Conservation (phyloP, 306 rosid species). For the Nissolia schottii region DNA sequence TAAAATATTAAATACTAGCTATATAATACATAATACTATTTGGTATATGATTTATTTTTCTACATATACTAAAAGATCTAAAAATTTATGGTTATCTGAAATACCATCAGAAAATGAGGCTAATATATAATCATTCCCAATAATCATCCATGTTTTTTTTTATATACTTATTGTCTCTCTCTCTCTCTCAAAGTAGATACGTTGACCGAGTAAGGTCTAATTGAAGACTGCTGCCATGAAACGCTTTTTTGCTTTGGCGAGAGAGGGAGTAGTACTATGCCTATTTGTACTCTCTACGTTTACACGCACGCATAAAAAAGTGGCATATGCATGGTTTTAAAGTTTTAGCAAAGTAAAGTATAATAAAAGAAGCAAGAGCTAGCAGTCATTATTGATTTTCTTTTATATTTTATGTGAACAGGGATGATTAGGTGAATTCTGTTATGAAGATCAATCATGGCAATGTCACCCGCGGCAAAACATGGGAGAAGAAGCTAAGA, state of each 20-base stretch:
- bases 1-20: no score
- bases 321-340: background rate
- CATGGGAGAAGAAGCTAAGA: background rate
- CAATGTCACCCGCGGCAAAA: constrained; percentile 22
- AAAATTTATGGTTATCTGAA: no score
- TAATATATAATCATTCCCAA: no score
- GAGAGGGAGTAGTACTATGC: background rate
- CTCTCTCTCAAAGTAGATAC: background rate
- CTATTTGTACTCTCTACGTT: background rate
- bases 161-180: background rate
- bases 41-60: no score
- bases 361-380: background rate
- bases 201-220: background rate
- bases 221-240: background rate
- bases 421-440: background rate
- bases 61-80: no score
- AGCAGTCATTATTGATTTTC: background rate
- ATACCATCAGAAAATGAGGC: background rate
- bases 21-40: no score
- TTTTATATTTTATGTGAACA: background rate
- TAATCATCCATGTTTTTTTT: background rate
- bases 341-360: background rate
- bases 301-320: background rate
- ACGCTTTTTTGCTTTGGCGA: background rate
- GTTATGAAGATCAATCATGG: constrained; percentile 1